Percentiles rank a stretch among this genome's conserved stretches.
These are phyloP conservation scores for Candida palmyrensis DNA, from an alignment of 805 yeast species.

Conservation along the genomic window DNA sequence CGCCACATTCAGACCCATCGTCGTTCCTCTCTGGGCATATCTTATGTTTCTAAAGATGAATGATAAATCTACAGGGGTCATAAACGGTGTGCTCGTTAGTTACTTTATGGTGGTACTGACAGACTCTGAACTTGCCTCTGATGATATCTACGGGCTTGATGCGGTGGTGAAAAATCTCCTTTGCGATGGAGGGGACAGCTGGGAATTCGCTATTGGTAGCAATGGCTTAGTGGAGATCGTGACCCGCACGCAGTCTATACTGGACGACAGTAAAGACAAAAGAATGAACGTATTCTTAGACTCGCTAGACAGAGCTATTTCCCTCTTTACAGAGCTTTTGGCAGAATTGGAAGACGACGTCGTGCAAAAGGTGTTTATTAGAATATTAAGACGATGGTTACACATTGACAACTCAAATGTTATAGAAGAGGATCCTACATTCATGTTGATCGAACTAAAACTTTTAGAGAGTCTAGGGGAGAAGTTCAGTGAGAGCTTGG, in stretches of 20 bases:
- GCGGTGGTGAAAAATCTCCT: conserved; percentile 28
- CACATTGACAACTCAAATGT: conserved; percentile 6
- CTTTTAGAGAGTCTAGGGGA: conserved; percentile 59
- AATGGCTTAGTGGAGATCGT: conserved; percentile 31
- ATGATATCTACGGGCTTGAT: conserved; percentile 21
- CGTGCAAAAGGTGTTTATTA: conserved; percentile 44
- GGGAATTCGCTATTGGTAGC: conserved; percentile 41
- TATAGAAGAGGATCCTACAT: conserved; percentile 42
- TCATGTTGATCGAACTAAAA: conserved; percentile 54
- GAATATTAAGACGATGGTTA: conserved; percentile 60
- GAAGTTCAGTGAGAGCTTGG: conserved; percentile 51
- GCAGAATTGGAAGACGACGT: conserved; percentile 44
- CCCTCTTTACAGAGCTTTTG: conserved; percentile 37
- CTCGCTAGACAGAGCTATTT: conserved; percentile 22
- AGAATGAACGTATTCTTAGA: conserved; percentile 23
- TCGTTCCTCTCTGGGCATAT: conserved; percentile 42
- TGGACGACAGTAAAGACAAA: conserved; percentile 13
- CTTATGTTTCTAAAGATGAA: conserved; percentile 27
- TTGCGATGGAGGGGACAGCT: conserved; percentile 23
- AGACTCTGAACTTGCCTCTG: conserved; percentile 7
- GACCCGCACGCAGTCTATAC: conserved; percentile 1
- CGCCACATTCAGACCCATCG: conserved; percentile 24
- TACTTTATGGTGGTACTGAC: conserved; percentile 20
- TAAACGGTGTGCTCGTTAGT: conserved; percentile 34
- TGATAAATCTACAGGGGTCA: conserved; percentile 28